A percentile compares a stretch with the other conserved stretches of the same genome.
These are phyloP conservation scores for Naganishia friedmannii DNA, from an alignment of 768 basidiomycete genomes.

Conservation along the genomic window DNA sequence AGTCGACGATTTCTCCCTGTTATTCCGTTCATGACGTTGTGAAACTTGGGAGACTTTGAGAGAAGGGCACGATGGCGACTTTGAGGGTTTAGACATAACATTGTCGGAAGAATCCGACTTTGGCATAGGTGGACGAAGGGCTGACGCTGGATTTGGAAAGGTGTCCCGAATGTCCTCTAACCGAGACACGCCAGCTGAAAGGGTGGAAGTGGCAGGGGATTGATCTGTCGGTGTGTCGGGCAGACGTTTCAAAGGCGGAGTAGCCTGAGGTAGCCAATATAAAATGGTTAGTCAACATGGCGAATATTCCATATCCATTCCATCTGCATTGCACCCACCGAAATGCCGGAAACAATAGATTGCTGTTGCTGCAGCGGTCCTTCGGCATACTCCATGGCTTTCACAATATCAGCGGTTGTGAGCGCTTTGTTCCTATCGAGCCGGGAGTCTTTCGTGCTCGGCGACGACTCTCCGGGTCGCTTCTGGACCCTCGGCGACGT, in stretches of 20 bases:
- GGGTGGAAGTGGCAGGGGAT: constrained; percentile 9
- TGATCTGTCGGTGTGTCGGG: constrained; percentile 17
- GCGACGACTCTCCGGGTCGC: not conserved
- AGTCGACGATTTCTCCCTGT: not conserved
- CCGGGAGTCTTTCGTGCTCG: not conserved
- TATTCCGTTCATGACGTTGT: not conserved
- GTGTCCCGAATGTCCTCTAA: constrained; percentile 5
- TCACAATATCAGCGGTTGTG: not conserved
- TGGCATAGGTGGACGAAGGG: not conserved
- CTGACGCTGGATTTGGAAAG: not conserved
- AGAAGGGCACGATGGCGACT: constrained; percentile 1
- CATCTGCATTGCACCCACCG: not conserved
- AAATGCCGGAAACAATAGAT: not conserved
- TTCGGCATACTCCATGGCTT: constrained; percentile 3
- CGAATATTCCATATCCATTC: not conserved
- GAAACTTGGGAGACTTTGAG: not conserved
- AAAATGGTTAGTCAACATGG: not conserved
- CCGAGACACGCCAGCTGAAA: not conserved
- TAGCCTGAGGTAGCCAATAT: not conserved
- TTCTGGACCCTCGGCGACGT: not conserved
- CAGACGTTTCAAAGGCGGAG: constrained; percentile 7
- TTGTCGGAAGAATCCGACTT: not conserved
- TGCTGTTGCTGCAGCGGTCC: not conserved
- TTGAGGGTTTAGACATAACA: not conserved
- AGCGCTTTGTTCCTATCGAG: not conserved